phyloP scores from a whole-genome alignment of 1,284 basidiomycete species.

The Moesziomyces aphidis region DNA sequence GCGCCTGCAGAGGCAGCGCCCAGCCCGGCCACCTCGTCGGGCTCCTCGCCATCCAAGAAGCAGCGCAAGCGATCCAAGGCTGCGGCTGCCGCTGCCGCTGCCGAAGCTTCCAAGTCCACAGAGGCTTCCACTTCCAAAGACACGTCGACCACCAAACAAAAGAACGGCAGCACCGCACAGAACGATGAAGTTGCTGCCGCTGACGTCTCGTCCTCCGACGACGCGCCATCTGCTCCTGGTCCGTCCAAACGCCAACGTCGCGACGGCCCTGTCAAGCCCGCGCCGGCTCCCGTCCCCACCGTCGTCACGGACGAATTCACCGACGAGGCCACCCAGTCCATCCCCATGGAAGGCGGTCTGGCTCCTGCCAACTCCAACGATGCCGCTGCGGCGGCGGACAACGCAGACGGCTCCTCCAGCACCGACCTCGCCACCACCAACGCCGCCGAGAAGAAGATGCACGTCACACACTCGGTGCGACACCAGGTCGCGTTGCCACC shows the following conservation, averaged over 20 bases:
- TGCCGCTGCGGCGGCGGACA: neutral
- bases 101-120: constrained; percentile 2
- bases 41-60: constrained; percentile 42
- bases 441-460: constrained; percentile 47
- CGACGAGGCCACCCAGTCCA: constrained; percentile 41
- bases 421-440: constrained; percentile 15
- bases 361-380: constrained; percentile 16
- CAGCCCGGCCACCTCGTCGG: constrained; percentile 25
- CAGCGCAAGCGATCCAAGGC: constrained; percentile 41
- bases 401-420: constrained; percentile 10
- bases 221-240: constrained; percentile 22
- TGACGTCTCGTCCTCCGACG: constrained; percentile 11
- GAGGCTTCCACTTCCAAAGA: neutral
- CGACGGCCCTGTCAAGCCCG: constrained; percentile 15
- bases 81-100: constrained; percentile 21
- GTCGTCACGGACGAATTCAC: constrained; percentile 60
- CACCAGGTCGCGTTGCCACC: constrained; percentile 96
- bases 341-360: constrained; percentile 29
- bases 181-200: constrained; percentile 3
- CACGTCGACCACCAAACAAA: neutral
- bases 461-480: constrained; percentile 73
- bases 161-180: neutral
- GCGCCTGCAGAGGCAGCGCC: constrained; percentile 34
- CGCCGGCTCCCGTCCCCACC: constrained; percentile 36
- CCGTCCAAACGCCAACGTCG: constrained; percentile 46